These are phyloP conservation scores for Climacium dendroides DNA, from an alignment of 225 moss, liverwort and hornwort genomes.

Conservation along the genomic window DNA sequence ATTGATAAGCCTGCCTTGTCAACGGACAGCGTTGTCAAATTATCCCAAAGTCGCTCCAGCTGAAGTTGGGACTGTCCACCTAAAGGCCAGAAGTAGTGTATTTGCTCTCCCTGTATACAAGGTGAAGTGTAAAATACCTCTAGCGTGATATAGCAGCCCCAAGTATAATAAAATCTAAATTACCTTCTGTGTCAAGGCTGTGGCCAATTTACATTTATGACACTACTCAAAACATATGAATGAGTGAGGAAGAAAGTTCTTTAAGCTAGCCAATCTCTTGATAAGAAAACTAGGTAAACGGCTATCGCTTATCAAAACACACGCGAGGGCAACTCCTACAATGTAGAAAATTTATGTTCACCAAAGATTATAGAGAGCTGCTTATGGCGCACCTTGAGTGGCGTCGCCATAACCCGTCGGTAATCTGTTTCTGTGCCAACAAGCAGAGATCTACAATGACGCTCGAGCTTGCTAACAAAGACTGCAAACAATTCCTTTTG, in stretches of 20 bases:
- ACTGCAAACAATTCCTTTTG: conserved; percentile 73
- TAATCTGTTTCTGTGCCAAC: conserved; percentile 87
- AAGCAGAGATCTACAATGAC: conserved; percentile 58
- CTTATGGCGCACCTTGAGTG: conserved; percentile 13
- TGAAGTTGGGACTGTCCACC: conserved; percentile 41
- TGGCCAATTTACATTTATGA: background rate
- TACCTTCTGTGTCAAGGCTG: background rate
- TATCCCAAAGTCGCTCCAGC: conserved; percentile 55
- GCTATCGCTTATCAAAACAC: background rate
- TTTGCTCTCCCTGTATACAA: conserved; percentile 39
- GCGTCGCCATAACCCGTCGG: conserved; percentile 51
- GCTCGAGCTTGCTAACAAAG: conserved; percentile 58
- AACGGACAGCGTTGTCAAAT: background rate
- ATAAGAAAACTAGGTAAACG: background rate
- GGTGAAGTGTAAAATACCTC: background rate
- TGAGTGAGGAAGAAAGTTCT: background rate
- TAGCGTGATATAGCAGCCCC: background rate
- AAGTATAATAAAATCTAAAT: background rate
- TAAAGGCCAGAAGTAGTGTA: conserved; percentile 79
- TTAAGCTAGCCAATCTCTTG: background rate
- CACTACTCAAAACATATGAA: background rate
- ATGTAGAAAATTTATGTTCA: background rate
- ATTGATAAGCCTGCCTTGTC: conserved; percentile 1
- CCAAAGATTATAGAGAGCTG: background rate
- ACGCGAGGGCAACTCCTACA: background rate